These are phyloP conservation scores for Russula olivacea DNA, from an alignment of 768 basidiomycete species.

Conservation along the genomic window DNA sequence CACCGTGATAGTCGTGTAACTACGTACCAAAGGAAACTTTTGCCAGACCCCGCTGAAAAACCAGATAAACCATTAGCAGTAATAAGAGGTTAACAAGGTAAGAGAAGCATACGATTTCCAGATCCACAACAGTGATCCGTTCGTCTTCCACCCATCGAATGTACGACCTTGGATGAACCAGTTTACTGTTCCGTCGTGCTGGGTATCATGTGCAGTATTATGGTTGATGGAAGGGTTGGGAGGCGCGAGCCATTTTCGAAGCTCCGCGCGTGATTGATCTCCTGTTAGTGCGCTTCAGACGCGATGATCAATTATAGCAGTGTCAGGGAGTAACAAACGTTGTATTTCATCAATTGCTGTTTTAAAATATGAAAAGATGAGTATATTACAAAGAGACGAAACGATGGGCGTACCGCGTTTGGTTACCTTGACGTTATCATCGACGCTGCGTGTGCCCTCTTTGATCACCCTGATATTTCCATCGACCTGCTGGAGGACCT, in stretches of 20 bases:
- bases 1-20: too few relatives aligned
- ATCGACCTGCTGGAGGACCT: too few relatives aligned
- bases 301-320: neutral
- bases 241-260: neutral
- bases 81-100: too few relatives aligned
- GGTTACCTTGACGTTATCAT: neutral
- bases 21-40: constrained; percentile 1
- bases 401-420: neutral
- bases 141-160: too few relatives aligned
- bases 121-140: too few relatives aligned
- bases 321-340: neutral
- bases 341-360: neutral
- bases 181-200: neutral
- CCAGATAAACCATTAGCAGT: neutral
- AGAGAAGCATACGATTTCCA: too few relatives aligned
- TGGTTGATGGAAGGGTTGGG: neutral
- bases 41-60: constrained; percentile 2
- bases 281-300: neutral
- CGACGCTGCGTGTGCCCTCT: neutral
- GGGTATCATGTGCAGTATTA: neutral
- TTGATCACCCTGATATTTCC: too few relatives aligned
- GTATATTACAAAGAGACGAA: neutral
- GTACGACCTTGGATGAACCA: too few relatives aligned
- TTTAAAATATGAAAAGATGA: neutral
- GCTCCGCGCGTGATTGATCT: neutral